Conservation (phyloP, 2,329 filamentous ascomycete species). For the Calonectria montana region DNA sequence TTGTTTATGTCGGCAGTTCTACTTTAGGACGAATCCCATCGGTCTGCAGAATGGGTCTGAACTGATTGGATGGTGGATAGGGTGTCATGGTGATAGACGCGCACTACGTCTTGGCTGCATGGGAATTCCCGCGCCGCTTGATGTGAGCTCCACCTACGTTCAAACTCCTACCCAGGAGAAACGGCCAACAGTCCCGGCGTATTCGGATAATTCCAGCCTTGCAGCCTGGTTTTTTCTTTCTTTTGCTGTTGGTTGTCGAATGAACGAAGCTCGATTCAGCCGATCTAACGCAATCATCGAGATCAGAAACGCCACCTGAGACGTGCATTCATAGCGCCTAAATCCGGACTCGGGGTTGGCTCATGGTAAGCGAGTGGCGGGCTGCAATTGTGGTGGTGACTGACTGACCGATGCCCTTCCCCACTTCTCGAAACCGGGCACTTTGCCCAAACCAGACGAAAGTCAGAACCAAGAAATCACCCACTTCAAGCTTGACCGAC, state of each 20-base stretch:
- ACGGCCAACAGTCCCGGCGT: not conserved
- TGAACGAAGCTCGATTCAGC: not conserved
- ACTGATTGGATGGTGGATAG: not conserved
- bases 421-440: not conserved
- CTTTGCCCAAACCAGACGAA: not conserved
- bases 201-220: not conserved
- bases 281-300: not conserved
- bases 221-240: not conserved
- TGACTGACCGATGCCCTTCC: not conserved
- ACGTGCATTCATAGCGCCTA: not conserved
- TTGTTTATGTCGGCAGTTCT: not conserved
- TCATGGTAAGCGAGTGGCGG: not conserved
- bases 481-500: not conserved
- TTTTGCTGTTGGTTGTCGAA: not conserved
- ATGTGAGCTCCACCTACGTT: not conserved
- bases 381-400: not conserved
- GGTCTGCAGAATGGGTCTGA: not conserved
- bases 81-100: not conserved
- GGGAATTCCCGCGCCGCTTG: not conserved
- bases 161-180: not conserved
- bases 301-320: not conserved
- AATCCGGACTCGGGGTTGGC: not conserved
- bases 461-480: not conserved
- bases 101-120: not conserved
- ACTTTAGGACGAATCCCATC: not conserved